phyloP scores from a whole-genome alignment of 345 rosid species.

The Sapria himalayana region DNA sequence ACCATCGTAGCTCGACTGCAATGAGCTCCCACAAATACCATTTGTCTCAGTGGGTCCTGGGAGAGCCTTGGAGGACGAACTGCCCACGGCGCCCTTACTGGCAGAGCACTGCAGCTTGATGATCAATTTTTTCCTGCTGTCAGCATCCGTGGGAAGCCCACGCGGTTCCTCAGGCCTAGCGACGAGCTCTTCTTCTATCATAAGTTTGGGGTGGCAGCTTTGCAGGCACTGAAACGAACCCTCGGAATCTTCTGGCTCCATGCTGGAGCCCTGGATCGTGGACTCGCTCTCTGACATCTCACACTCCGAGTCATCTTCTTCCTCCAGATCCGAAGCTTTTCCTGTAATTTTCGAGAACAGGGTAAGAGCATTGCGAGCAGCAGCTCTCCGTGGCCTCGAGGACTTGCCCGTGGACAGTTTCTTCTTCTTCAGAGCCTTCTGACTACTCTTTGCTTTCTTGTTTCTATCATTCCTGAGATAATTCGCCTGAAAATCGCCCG shows the following conservation, averaged over 20 bases:
- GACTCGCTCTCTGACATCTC: conserved; percentile 60
- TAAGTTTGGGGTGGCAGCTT: conserved; percentile 42
- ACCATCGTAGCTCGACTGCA: conserved; percentile 15
- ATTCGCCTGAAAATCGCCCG: conserved; percentile 50
- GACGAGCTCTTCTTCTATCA: conserved; percentile 31
- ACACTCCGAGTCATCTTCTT: conserved; percentile 46
- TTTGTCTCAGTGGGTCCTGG: conserved; percentile 14
- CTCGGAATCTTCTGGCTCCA: conserved; percentile 49
- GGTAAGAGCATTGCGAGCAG: conserved; percentile 80
- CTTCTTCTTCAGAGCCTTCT: conserved; percentile 30
- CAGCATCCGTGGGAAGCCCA: conserved; percentile 27
- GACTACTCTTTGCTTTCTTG: conserved; percentile 35
- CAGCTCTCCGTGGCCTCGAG: conserved; percentile 81
- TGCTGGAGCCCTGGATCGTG: conserved; percentile 26
- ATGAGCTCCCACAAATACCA: conserved; percentile 11
- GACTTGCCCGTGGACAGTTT: conserved; percentile 49
- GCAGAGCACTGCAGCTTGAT: conserved; percentile 33
- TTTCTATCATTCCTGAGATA: conserved; percentile 18
- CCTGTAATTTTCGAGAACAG: conserved; percentile 73
- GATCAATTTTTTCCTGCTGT: conserved; percentile 45
- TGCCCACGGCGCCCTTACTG: conserved; percentile 15
- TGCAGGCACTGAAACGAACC: conserved; percentile 26
- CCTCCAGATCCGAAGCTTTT: conserved; percentile 53
- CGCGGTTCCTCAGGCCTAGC: conserved; percentile 16
- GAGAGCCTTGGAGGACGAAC: conserved; percentile 27